Base-by-base conservation (phyloP, 495 filamentous ascomycete species). In the Symbiotaphrina buchneri region DNA sequence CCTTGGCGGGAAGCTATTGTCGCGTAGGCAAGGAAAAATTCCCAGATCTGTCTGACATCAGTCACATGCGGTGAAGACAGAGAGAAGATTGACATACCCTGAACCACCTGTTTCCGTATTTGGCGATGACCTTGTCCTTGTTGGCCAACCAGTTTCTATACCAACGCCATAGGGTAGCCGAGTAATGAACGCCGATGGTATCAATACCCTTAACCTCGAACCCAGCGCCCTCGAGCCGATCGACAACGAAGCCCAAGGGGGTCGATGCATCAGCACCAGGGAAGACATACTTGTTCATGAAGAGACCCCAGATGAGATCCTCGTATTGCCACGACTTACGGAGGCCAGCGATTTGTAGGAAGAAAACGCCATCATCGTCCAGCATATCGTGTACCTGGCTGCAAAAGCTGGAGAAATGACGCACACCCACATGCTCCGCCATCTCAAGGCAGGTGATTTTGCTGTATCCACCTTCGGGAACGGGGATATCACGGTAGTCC, bases 101-200 rank as follows among this genome's bases (percentile, higher is more conserved):
- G 65, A 82, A 97, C 87, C 87, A 97, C 41, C 78, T 59, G 39
- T 76, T 74, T 40, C 87, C 87, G 49, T 95, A 97, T 63, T 94
- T 95, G 36, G 78, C 82, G 48, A 74, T 65, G 20, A 95, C 76
- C 62, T 93, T 94, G 38, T 93, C 84, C 36, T 67, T 63, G 65
- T 95, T 97, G 49, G 63, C 87, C 51, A 95, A 63, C 87, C 87
- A 97, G 63, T 97, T 97, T 41, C 87, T 64, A 60, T 97, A 97
- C 87, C 87, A 97, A 46, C 80, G 70, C 87, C 87, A 97, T 27
- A 97, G 57, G 21, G 87, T 97, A 31, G 84, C 82, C 21, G 81
- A 91, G 55, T 97, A 97, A 58, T 97, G 87, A 24, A 97, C 83
- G 42, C 83, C 84, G 41, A 92, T 68, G 30, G 80, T 93, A 47